Evolutionary conservation across 1,284 basidiomycete genomes (phyloP).

Genomic region (Gastroboletus turbinatus): DNA sequence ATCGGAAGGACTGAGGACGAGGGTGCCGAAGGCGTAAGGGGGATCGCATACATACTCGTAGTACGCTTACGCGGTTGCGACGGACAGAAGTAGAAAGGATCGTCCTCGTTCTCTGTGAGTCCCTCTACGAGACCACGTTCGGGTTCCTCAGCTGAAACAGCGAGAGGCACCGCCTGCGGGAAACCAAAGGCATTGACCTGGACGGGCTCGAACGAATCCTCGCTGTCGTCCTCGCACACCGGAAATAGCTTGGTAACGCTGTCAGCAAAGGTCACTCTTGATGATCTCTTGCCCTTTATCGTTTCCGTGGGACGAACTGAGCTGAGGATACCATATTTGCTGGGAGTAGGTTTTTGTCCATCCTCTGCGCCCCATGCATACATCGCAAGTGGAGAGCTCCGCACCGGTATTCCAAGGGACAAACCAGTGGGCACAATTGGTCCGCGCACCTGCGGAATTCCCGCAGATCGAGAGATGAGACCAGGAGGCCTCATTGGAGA

Average conservation of each 20-base stretch:
- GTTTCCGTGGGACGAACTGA: slow-evolving; percentile 12
- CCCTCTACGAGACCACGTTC: not conserved
- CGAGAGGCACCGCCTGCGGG: slow-evolving; percentile 7
- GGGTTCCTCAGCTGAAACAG: slow-evolving; percentile 2
- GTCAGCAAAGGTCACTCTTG: slow-evolving; percentile 26
- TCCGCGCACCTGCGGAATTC: slow-evolving; percentile 4
- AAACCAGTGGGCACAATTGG: slow-evolving; percentile 33
- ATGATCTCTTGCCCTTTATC: slow-evolving; percentile 15
- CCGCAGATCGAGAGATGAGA: slow-evolving; percentile 8
- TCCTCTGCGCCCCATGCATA: slow-evolving; percentile 19
- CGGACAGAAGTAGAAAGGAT: slow-evolving; percentile 26
- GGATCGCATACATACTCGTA: slow-evolving; percentile 27
- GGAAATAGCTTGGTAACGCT: slow-evolving; percentile 29
- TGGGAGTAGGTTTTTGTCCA: not conserved
- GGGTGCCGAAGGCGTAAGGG: slow-evolving; percentile 6
- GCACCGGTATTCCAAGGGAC: slow-evolving; percentile 27
- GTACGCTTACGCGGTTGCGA: slow-evolving; percentile 29
- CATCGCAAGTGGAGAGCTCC: slow-evolving; percentile 28
- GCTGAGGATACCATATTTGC: slow-evolving; percentile 20
- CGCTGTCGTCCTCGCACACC: slow-evolving; percentile 32
- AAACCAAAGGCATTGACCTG: slow-evolving; percentile 18
- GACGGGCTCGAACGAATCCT: slow-evolving; percentile 14
- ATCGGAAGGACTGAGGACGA: slow-evolving; percentile 18
- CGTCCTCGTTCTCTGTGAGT: slow-evolving; percentile 21
- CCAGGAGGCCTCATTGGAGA: slow-evolving; percentile 25